Base-by-base conservation (phyloP, 805 yeast species). In the Zygosaccharomyces rouxii region DNA sequence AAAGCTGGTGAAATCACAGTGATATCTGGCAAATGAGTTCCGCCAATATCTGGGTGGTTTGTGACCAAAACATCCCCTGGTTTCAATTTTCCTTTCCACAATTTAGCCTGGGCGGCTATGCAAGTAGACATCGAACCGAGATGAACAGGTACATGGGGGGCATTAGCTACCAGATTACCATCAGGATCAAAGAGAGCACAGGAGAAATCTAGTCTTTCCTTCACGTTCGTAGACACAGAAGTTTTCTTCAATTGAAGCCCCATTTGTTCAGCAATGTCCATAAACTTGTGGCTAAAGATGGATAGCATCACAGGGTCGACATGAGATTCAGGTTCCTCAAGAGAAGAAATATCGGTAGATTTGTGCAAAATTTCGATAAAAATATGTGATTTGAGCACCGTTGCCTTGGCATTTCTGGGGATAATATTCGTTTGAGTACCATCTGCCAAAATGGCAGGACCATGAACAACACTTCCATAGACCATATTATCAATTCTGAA, bases 1-100 rank as follows among this genome's bases (percentile, higher is more conserved):
- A 88, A 85, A 1, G 90, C 89, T 0, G 98, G 98, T 0, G 97
- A 86, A 40, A 90, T 82, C 11, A 90, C 95, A 0, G 97, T 90
- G 54, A 90, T 88, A 69, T 86, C 95, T 0, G 95, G 95, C 49
- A 86, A 71, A 68, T 86, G 95, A 0, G 92, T 84, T 3, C 94
- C 94, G 13, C 92, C 92, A 43, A 79, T 79, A 21, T 81, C 80
- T 2, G 95, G 95, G 56, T 86, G 94, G 61, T 86, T 86, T 0
- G 90, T 81, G 2, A 83, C 80, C 2, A 86, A 55, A 3, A 85
- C 88, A 66, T 86, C 94, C 21, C 95, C 95, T 4, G 79, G 81
- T 49, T 74, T 70, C 31, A 86, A 62, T 53, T 78, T 78, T 4
- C 78, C 82, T 35, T 74, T 67, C 94, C 94, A 86, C n/a, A 77